A percentile compares a stretch with the other conserved stretches of the same genome.
These are phyloP conservation scores for Cephalotrichum gorgonifer DNA, from an alignment of 2,329 filamentous ascomycete species.

Conservation along the genomic window DNA sequence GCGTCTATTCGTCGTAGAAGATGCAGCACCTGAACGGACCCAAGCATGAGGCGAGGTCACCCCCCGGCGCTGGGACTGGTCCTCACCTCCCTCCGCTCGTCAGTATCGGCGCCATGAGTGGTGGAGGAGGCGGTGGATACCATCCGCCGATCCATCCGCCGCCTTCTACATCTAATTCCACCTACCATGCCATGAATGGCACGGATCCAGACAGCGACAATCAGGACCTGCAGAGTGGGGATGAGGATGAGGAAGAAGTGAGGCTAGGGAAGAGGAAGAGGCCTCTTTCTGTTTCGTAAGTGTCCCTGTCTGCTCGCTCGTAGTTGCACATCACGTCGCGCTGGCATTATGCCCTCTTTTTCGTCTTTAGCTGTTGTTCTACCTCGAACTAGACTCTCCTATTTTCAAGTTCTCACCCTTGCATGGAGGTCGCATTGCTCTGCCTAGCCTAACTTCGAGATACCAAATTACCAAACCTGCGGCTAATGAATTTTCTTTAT, in stretches of 20 bases:
- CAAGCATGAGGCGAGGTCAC: neutral
- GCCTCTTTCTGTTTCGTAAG: constrained; percentile 50
- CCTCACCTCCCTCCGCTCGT: neutral
- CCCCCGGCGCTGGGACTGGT: neutral
- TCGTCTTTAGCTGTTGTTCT: too few relatives aligned
- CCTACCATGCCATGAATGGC: neutral
- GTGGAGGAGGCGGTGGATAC: neutral
- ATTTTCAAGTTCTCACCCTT: too few relatives aligned
- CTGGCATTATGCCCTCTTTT: too few relatives aligned
- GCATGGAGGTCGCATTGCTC: too few relatives aligned
- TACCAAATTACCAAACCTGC: neutral
- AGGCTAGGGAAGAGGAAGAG: constrained; percentile 47
- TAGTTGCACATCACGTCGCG: too few relatives aligned
- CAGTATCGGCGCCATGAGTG: neutral
- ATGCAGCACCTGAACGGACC: constrained; percentile 1
- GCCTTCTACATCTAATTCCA: neutral
- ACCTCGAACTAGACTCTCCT: too few relatives aligned
- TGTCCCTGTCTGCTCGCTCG: constrained; percentile 11
- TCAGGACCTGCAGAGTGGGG: constrained; percentile 28
- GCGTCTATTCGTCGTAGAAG: neutral
- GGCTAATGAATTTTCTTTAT: constrained; percentile 3
- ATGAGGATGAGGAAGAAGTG: constrained; percentile 31
- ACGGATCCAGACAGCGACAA: constrained; percentile 37
- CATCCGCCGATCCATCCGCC: neutral
- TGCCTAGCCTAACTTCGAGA: neutral